Conservation (phyloP, 192 early-diverging fungal species). For the Coemansia aciculifera region DNA sequence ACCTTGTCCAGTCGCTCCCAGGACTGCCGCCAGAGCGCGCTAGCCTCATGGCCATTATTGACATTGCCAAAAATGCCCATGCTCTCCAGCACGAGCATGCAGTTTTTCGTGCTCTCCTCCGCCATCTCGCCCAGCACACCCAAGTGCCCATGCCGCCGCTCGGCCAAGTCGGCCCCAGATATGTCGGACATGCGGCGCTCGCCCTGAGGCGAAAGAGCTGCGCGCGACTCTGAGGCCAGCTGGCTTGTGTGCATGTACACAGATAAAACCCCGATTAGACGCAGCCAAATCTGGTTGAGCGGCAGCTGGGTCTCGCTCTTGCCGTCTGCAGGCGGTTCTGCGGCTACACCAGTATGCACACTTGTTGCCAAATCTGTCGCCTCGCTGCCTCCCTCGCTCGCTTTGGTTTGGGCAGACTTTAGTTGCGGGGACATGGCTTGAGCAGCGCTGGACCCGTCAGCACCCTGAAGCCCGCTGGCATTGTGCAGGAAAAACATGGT, state of each 20-base stretch:
- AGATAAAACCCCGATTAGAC: constrained; percentile 32
- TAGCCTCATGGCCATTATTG: constrained; percentile 13
- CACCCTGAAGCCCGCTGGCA: constrained; percentile 16
- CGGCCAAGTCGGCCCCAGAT: neutral
- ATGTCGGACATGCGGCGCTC: neutral
- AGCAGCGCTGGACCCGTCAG: neutral
- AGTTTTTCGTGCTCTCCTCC: constrained; percentile 46
- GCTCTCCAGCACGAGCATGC: constrained; percentile 47
- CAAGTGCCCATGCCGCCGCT: constrained; percentile 29
- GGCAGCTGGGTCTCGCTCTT: constrained; percentile 7
- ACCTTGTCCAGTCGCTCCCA: constrained; percentile 43
- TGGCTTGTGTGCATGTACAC: constrained; percentile 44
- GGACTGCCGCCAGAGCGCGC: constrained; percentile 25
- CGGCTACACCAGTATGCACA: neutral
- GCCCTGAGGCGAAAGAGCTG: constrained; percentile 3
- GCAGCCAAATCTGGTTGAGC: constrained; percentile 39
- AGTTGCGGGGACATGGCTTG: constrained; percentile 1
- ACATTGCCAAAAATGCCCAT: constrained; percentile 38
- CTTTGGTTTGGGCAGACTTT: neutral
- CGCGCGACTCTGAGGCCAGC: constrained; percentile 26
- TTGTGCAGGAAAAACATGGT: constrained; percentile 55
- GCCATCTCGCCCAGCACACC: constrained; percentile 52
- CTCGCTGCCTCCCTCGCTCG: neutral
- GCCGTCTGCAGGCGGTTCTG: neutral
- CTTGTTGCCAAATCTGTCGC: neutral